Conservation (phyloP, 768 basidiomycete species). For the Daedalea quercina region DNA sequence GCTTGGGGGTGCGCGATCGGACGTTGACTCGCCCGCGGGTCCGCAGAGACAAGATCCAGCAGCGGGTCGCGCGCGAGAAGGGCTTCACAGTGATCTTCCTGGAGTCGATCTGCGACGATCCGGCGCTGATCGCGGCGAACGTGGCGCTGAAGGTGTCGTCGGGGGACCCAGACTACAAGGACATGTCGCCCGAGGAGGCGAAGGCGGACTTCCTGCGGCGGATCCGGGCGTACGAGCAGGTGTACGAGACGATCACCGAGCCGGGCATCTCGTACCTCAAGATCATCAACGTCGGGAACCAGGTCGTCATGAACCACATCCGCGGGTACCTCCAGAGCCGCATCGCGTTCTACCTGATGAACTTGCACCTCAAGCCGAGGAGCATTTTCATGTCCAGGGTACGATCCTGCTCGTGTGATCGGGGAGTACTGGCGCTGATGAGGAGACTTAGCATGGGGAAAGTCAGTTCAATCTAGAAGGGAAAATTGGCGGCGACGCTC, state of each 20-base stretch:
- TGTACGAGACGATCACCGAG: slow-evolving; percentile 94
- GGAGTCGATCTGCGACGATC: slow-evolving; percentile 93
- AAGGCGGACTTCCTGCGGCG: slow-evolving; percentile 86
- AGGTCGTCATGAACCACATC: slow-evolving; percentile 81
- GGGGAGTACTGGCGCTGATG: neutral
- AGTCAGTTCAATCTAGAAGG: slow-evolving; percentile 95
- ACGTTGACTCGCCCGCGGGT: neutral
- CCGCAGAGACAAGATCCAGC: slow-evolving; percentile 71
- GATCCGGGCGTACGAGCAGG: slow-evolving; percentile 89
- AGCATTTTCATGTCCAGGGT: slow-evolving; percentile 96
- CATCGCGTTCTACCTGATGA: slow-evolving; percentile 98
- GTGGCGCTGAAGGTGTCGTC: slow-evolving; percentile 93
- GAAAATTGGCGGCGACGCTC: slow-evolving; percentile 96
- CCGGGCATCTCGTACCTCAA: slow-evolving; percentile 84
- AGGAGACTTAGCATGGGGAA: slow-evolving; percentile 79
- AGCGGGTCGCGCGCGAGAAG: slow-evolving; percentile 79
- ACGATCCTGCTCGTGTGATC: slow-evolving; percentile 22
- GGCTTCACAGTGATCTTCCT: slow-evolving; percentile 88
- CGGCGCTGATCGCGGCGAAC: slow-evolving; percentile 90
- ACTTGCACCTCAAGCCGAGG: slow-evolving; percentile 92
- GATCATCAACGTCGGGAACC: slow-evolving; percentile 89
- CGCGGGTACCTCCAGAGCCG: slow-evolving; percentile 95
- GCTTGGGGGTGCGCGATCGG: neutral
- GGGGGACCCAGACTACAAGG: slow-evolving; percentile 97
- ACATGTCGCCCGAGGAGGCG: slow-evolving; percentile 78